A percentile compares a stretch with the other conserved stretches of the same genome.
These are phyloP conservation scores for Trichoderma atrobrunneum DNA, from an alignment of 2,329 filamentous ascomycete species.

Conservation along the genomic window DNA sequence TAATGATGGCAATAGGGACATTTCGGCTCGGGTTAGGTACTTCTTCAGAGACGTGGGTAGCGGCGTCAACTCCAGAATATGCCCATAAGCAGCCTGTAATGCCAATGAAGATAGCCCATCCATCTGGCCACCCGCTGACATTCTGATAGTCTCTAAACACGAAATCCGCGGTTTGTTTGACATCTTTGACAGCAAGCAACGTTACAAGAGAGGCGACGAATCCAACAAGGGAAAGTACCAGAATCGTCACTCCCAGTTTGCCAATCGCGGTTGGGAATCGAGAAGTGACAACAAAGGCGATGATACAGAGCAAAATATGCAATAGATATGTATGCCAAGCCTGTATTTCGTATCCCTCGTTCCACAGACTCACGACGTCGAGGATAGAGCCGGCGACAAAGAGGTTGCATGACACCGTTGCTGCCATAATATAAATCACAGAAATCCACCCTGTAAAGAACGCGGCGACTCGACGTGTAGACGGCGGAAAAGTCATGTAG, in stretches of 20 bases:
- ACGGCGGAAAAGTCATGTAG: slow-evolving; percentile 27
- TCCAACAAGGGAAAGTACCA: slow-evolving; percentile 26
- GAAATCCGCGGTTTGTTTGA: slow-evolving; percentile 22
- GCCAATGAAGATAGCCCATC: slow-evolving; percentile 27
- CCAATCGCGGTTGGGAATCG: slow-evolving; percentile 26
- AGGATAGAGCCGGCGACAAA: slow-evolving; percentile 27
- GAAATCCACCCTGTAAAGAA: slow-evolving; percentile 28
- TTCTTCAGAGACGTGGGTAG: slow-evolving; percentile 27
- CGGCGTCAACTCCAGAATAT: slow-evolving; percentile 25
- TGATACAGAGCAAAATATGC: slow-evolving; percentile 26
- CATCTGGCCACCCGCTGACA: slow-evolving; percentile 27
- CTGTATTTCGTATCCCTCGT: slow-evolving; percentile 23
- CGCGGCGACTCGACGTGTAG: slow-evolving; percentile 25
- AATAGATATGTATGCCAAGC: slow-evolving; percentile 28
- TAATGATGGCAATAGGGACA: slow-evolving; percentile 27
- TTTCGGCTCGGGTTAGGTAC: slow-evolving; percentile 28
- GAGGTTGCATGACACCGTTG: slow-evolving; percentile 27
- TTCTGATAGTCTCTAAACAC: slow-evolving; percentile 27
- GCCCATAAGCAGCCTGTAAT: slow-evolving; percentile 28
- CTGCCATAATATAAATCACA: slow-evolving; percentile 29
- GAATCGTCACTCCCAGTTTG: slow-evolving; percentile 25
- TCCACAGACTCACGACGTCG: slow-evolving; percentile 25
- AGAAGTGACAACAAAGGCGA: slow-evolving; percentile 24
- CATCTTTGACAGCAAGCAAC: slow-evolving; percentile 23
- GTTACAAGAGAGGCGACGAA: slow-evolving; percentile 27